Percentiles rank a stretch among this genome's conserved stretches.
These are phyloP conservation scores for Novymonas esmeraldas DNA, from an alignment of 208 protist genomes.

Conservation along the genomic window DNA sequence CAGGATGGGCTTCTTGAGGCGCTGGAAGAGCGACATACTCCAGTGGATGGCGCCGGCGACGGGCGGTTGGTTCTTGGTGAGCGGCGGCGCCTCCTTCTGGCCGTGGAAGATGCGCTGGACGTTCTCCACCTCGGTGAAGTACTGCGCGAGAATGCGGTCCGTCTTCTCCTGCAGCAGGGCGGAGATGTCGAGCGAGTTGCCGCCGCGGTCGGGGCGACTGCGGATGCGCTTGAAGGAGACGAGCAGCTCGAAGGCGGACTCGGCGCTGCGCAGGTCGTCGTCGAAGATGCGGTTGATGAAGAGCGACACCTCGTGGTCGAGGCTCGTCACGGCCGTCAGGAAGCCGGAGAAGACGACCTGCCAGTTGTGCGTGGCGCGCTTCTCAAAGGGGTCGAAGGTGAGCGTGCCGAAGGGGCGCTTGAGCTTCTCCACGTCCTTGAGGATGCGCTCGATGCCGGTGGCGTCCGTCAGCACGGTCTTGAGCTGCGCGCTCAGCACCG, in stretches of 20 bases:
- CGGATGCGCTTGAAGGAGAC: conserved; percentile 96
- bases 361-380: conserved; percentile 90
- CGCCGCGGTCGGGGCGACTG: conserved; percentile 71
- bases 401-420: conserved; percentile 95
- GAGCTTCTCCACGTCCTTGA: conserved; percentile 94
- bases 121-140: conserved; percentile 91
- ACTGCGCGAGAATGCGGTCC: conserved; percentile 96
- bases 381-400: conserved; percentile 97
- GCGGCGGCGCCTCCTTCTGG: conserved; percentile 90
- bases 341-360: conserved; percentile 94
- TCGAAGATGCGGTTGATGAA: conserved; percentile 99
- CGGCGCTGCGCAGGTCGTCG: conserved; percentile 96
- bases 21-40: conserved; percentile 96
- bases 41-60: conserved; percentile 97
- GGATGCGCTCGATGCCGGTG: conserved; percentile 95
- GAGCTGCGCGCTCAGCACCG: conserved; percentile 96
- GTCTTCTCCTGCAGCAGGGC: conserved; percentile 95
- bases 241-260: conserved; percentile 97
- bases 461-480: conserved; percentile 97
- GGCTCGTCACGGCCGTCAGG: conserved; percentile 88
- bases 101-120: conserved; percentile 93
- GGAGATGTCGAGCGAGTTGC: conserved; percentile 87
- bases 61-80: conserved; percentile 97
- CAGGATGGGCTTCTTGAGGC: conserved; percentile 97
- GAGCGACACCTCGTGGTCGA: conserved; percentile 94